These are phyloP conservation scores for Thielaviopsis ethacetica DNA, from an alignment of 2,329 filamentous ascomycete genomes.

Conservation along the genomic window DNA sequence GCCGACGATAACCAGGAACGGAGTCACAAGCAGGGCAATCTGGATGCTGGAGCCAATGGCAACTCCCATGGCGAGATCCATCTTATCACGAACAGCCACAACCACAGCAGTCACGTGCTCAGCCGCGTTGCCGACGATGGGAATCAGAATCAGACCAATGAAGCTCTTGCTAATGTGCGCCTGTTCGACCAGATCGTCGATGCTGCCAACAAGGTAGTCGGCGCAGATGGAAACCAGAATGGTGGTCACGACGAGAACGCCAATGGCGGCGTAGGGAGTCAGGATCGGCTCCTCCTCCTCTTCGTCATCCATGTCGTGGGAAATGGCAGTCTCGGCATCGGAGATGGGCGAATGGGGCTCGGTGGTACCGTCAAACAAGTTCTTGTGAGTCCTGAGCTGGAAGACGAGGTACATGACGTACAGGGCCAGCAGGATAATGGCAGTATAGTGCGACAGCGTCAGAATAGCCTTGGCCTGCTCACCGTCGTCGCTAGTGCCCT, in stretches of 20 bases:
- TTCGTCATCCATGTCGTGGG: slow-evolving; percentile 19
- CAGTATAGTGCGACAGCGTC: slow-evolving; percentile 56
- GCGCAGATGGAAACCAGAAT: slow-evolving; percentile 57
- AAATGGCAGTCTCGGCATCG: slow-evolving; percentile 23
- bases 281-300: slow-evolving; percentile 30
- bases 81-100: slow-evolving; percentile 62
- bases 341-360: slow-evolving; percentile 13
- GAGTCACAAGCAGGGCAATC: slow-evolving; percentile 67
- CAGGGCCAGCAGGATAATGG: slow-evolving; percentile 56
- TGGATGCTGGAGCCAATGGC: slow-evolving; percentile 71
- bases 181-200: slow-evolving; percentile 52
- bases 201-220: slow-evolving; percentile 62
- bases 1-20: slow-evolving; percentile 62
- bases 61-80: slow-evolving; percentile 59
- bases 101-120: slow-evolving; percentile 72
- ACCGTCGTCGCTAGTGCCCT: slow-evolving; percentile 23
- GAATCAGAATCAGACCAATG: slow-evolving; percentile 63
- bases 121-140: slow-evolving; percentile 65
- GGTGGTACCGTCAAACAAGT: slow-evolving; percentile 44
- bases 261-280: slow-evolving; percentile 44
- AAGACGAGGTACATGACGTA: slow-evolving; percentile 66
- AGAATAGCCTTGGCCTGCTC: slow-evolving; percentile 42
- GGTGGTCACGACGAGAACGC: slow-evolving; percentile 54
- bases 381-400: slow-evolving; percentile 58
- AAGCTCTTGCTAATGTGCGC: slow-evolving; percentile 65